phyloP scores from a whole-genome alignment of 495 filamentous ascomycete genomes.

The Hyaloscypha bicolor region DNA sequence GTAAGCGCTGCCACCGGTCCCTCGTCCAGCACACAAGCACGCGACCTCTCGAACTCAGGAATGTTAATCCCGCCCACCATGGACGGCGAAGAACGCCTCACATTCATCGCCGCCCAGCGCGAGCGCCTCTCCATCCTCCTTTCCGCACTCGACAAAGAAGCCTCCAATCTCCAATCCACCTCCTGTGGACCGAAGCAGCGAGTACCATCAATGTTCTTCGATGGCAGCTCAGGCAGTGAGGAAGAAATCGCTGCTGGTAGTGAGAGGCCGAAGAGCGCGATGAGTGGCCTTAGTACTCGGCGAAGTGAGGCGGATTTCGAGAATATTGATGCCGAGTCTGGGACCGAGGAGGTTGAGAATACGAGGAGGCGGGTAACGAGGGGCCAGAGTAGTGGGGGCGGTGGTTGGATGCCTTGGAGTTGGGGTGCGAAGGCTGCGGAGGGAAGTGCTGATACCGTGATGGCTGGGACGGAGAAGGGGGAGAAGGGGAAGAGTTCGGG shows the following conservation, averaged over 20 bases:
- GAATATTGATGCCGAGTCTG: slow-evolving; percentile 74
- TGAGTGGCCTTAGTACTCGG: slow-evolving; percentile 38
- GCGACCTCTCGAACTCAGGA: slow-evolving; percentile 56
- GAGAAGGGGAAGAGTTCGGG: slow-evolving; percentile 28
- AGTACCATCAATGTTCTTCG: slow-evolving; percentile 26
- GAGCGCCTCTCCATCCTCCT: slow-evolving; percentile 72
- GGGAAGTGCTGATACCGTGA: slow-evolving; percentile 18
- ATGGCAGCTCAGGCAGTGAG: slow-evolving; percentile 28
- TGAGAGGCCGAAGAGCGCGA: slow-evolving; percentile 45
- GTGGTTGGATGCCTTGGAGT: slow-evolving; percentile 63
- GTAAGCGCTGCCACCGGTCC: slow-evolving; percentile 45
- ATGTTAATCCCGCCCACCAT: slow-evolving; percentile 70
- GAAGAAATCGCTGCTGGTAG: slow-evolving; percentile 17
- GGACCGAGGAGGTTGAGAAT: slow-evolving; percentile 47
- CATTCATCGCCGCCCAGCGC: slow-evolving; percentile 71
- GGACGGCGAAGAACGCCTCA: slow-evolving; percentile 61
- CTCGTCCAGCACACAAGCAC: slow-evolving; percentile 7
- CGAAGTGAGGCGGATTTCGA: slow-evolving; percentile 72
- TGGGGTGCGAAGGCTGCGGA: slow-evolving; percentile 45
- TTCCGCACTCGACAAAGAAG: slow-evolving; percentile 75
- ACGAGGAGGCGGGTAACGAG: slow-evolving; percentile 31
- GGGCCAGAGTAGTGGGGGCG: slow-evolving; percentile 35
- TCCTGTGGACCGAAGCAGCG: slow-evolving; percentile 1
- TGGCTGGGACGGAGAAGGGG: neutral
- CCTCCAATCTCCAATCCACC: slow-evolving; percentile 38